These are phyloP conservation scores for Astrephomene gubernaculifera DNA, from an alignment of 139 green algal species.

Conservation along the genomic window DNA sequence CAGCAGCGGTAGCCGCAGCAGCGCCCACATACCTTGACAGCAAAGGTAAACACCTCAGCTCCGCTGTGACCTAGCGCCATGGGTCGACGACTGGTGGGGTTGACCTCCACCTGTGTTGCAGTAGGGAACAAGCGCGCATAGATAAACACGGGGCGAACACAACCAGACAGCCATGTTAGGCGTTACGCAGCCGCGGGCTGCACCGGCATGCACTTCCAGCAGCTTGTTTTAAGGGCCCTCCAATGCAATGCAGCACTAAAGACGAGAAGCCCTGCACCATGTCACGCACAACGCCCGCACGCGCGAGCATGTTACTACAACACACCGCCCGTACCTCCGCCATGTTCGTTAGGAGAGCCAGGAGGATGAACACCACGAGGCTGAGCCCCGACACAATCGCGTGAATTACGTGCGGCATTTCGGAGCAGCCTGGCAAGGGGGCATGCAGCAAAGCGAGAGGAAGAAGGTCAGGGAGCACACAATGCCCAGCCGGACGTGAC, in stretches of 20 bases:
- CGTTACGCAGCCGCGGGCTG: background rate
- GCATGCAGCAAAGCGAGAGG: background rate
- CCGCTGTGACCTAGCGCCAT: constrained; percentile 32
- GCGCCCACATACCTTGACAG: constrained; percentile 11
- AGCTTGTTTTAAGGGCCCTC: background rate
- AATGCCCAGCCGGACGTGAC: background rate
- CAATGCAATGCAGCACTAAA: background rate
- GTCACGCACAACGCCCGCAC: background rate
- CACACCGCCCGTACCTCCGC: constrained; percentile 7
- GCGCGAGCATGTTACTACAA: background rate
- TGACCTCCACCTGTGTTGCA: constrained; percentile 18
- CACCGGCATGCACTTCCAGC: background rate
- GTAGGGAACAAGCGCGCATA: background rate
- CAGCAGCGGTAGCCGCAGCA: background rate
- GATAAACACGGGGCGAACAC: too few species aligned
- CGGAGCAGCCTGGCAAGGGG: constrained; percentile 3
- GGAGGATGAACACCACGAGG: constrained; percentile 6
- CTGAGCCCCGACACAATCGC: background rate
- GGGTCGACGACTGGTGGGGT: background rate
- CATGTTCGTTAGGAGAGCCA: constrained; percentile 25
- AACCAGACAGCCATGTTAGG: background rate
- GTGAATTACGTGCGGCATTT: constrained; percentile 8
- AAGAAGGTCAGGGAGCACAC: background rate
- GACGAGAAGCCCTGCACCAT: background rate
- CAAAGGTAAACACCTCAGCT: background rate